phyloP scores from a whole-genome alignment of 1,284 basidiomycete genomes.

The Melampsora larici-populina region DNA sequence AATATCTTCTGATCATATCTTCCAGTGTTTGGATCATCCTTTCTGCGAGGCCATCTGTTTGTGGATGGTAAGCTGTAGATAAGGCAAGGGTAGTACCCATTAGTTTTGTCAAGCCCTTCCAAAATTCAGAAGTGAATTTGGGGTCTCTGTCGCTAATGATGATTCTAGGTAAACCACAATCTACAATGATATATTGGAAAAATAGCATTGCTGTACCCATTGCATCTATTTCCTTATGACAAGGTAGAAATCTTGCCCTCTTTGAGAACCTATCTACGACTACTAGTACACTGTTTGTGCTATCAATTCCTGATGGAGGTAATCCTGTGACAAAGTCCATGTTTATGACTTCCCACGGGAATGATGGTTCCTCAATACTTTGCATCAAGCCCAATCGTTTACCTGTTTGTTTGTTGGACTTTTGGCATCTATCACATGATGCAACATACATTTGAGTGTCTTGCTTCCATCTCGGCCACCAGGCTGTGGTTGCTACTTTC shows the following conservation, averaged over 20 bases:
- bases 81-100: too few relatives aligned
- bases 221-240: conserved; percentile 9
- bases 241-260: not conserved
- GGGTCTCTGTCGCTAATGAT: too few relatives aligned
- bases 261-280: conserved; percentile 7
- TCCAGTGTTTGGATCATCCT: too few relatives aligned
- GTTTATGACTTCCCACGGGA: not conserved
- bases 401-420: conserved; percentile 1
- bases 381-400: not conserved
- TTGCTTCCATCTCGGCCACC: conserved; percentile 2
- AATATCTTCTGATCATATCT: too few relatives aligned
- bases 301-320: not conserved
- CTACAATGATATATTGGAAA: conserved; percentile 5
- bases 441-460: not conserved
- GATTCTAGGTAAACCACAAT: conserved; percentile 53
- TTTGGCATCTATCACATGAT: not conserved
- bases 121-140: too few relatives aligned
- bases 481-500: not conserved
- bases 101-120: too few relatives aligned
- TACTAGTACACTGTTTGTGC: not conserved
- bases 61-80: too few relatives aligned
- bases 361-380: not conserved
- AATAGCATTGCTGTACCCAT: conserved; percentile 19
- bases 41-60: too few relatives aligned
- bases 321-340: too few relatives aligned